phyloP scores from a whole-genome alignment of 2,329 filamentous ascomycete genomes.

The Laburnicola sp. region DNA sequence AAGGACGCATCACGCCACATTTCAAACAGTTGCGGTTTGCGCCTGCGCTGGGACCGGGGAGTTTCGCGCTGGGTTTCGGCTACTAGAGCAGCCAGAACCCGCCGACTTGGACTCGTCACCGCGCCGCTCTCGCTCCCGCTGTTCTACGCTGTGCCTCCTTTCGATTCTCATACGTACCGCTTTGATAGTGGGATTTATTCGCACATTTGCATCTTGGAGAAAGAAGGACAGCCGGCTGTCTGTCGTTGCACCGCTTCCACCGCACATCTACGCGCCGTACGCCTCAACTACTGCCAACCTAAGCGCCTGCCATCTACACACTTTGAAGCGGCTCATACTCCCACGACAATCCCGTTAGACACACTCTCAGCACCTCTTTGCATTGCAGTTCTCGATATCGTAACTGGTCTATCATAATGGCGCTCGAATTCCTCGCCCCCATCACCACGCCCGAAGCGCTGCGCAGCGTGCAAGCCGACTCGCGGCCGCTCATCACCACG shows the following conservation, averaged over 20 bases:
- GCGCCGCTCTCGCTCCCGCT: background rate
- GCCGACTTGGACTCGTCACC: too few relatives aligned
- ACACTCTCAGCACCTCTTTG: too few relatives aligned
- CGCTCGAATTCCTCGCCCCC: slow-evolving; percentile 35
- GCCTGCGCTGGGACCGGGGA: slow-evolving; percentile 1
- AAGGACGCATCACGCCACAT: slow-evolving; percentile 7
- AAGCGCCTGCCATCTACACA: too few relatives aligned
- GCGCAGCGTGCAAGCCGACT: slow-evolving; percentile 52
- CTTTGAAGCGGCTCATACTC: background rate
- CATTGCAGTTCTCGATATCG: too few relatives aligned
- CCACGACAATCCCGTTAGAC: background rate
- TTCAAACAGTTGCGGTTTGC: slow-evolving; percentile 14
- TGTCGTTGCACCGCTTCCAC: background rate
- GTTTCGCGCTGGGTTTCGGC: slow-evolving; percentile 9
- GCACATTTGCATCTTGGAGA: background rate
- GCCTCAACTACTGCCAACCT: too few relatives aligned
- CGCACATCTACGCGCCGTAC: too few relatives aligned
- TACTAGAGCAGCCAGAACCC: background rate
- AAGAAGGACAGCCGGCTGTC: slow-evolving; percentile 12
- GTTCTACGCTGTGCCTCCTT: background rate
- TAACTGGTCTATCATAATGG: too few relatives aligned
- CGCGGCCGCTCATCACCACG: slow-evolving; percentile 83
- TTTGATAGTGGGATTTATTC: slow-evolving; percentile 12
- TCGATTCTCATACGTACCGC: slow-evolving; percentile 6
- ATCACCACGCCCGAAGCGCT: slow-evolving; percentile 38